phyloP scores from a whole-genome alignment of 2,329 filamentous ascomycete genomes.

The Epichloe gansuensis region DNA sequence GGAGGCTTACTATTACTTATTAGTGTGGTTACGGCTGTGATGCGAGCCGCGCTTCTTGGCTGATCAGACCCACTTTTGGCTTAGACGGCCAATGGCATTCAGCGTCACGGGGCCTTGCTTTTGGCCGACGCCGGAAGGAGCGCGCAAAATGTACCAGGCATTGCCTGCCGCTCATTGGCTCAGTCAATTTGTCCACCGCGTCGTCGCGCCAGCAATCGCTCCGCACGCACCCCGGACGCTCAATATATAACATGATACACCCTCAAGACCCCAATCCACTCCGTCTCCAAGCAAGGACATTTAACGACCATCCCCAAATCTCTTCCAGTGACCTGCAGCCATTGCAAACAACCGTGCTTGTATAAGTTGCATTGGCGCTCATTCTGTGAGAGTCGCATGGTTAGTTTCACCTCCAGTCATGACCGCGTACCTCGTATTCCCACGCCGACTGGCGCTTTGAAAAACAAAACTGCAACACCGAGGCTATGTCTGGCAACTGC shows the following conservation, averaged over 20 bases:
- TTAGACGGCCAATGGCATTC: background rate
- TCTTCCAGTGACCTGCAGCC: no score
- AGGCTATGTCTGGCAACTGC: background rate
- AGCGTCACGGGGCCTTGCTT: background rate
- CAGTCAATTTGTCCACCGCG: no score
- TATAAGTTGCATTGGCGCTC: background rate
- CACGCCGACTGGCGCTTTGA: no score
- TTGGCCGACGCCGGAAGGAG: background rate
- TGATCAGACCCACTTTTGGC: background rate
- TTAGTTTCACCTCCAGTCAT: background rate
- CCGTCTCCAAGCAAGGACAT: no score
- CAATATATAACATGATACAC: no score
- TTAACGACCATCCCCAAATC: no score
- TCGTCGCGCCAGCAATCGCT: no score
- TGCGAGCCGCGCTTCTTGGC: background rate
- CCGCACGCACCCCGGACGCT: no score
- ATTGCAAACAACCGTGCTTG: background rate
- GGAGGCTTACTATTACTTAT: background rate
- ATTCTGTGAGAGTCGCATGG: background rate
- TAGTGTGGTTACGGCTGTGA: background rate
- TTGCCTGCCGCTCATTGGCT: no score
- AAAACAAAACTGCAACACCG: background rate
- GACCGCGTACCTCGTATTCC: no score
- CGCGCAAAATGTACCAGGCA: no score
- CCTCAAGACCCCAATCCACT: no score